Percentiles rank a stretch among this genome's conserved stretches.
These are phyloP conservation scores for Euphorbia lathyris DNA, from an alignment of 345 rosid species.

Conservation along the genomic window DNA sequence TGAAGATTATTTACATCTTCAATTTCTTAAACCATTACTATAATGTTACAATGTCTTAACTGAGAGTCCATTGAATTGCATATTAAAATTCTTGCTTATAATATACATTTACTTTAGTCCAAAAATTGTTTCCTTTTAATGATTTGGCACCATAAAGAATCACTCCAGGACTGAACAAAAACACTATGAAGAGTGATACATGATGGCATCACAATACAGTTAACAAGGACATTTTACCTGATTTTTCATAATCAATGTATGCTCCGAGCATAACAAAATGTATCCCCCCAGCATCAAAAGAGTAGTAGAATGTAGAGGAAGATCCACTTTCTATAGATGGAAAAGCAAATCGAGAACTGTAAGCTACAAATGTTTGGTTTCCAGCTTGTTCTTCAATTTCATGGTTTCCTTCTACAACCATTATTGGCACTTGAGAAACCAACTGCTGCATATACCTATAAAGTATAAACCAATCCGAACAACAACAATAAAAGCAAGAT, in stretches of 20 bases:
- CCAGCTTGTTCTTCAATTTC: slow-evolving; percentile 77
- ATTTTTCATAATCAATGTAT: slow-evolving; percentile 54
- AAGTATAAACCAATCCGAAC: slow-evolving; percentile 31
- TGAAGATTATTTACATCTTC: not conserved
- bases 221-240: slow-evolving; percentile 37
- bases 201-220: not conserved
- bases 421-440: slow-evolving; percentile 63
- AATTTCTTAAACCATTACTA: not conserved
- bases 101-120: not conserved
- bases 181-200: slow-evolving; percentile 1
- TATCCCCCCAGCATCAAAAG: slow-evolving; percentile 91
- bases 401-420: slow-evolving; percentile 91
- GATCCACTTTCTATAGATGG: slow-evolving; percentile 76
- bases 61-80: not conserved
- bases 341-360: slow-evolving; percentile 82
- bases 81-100: not conserved
- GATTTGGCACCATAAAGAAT: not conserved
- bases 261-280: slow-evolving; percentile 91
- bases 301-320: slow-evolving; percentile 68
- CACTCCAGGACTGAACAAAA: not conserved
- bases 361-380: slow-evolving; percentile 66
- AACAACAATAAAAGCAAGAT: not conserved
- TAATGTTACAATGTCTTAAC: not conserved
- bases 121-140: not conserved
- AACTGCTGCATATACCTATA: slow-evolving; percentile 78